Conservation (phyloP, 257 asterid genomes). For the Cordia subcordata region DNA sequence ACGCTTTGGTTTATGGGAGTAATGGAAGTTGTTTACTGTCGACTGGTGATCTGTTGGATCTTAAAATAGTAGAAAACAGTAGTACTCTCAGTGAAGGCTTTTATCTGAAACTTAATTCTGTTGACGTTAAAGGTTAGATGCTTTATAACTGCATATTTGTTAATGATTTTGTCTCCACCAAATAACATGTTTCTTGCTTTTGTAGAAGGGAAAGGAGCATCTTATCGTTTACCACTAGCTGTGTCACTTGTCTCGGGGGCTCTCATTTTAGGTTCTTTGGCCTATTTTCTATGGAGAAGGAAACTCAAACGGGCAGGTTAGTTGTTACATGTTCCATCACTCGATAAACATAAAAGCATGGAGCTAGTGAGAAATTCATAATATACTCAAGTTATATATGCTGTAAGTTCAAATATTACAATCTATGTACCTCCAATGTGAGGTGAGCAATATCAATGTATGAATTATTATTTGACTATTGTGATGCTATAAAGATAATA, state of each 20-base stretch:
- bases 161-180: background rate
- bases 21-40: conserved; percentile 17
- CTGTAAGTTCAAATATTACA: too few species aligned
- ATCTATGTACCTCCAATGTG: too few species aligned
- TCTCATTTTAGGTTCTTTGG: conserved; percentile 9
- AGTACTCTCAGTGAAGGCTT: conserved; percentile 10
- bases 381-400: too few species aligned
- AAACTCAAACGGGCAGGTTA: conserved; percentile 12
- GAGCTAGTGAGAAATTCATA: too few species aligned
- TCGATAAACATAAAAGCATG: too few species aligned
- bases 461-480: too few species aligned
- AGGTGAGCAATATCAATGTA: too few species aligned
- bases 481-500: too few species aligned
- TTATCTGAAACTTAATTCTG: conserved; percentile 1
- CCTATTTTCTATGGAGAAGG: conserved; percentile 7
- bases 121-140: background rate
- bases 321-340: background rate
- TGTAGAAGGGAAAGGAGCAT: conserved; percentile 11
- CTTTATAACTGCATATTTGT: background rate
- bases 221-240: conserved; percentile 3
- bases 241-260: conserved; percentile 5
- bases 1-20: conserved; percentile 17
- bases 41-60: conserved; percentile 7
- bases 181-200: background rate
- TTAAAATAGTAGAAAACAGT: background rate